Percentiles rank a stretch among this genome's conserved stretches.
phyloP scores from a whole-genome alignment of 208 protist species.

The Crithidia brevicula region DNA sequence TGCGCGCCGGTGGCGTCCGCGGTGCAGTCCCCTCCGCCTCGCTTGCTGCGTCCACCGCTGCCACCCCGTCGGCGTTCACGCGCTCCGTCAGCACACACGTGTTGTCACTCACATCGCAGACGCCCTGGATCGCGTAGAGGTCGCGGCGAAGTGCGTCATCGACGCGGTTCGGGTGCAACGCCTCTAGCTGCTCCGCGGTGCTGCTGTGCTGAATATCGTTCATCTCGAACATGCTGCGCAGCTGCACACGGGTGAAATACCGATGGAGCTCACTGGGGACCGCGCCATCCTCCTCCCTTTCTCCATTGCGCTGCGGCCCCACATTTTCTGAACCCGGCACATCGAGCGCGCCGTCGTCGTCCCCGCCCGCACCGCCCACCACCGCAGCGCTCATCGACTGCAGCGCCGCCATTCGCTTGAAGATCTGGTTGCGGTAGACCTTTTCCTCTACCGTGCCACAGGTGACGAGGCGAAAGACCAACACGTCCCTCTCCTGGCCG shows the following conservation, averaged over 20 bases:
- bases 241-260: conserved; percentile 87
- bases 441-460: conserved; percentile 98
- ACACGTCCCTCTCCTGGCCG: conserved; percentile 96
- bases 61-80: conserved; percentile 25
- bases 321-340: background rate
- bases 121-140: conserved; percentile 30
- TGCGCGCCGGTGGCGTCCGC: no score
- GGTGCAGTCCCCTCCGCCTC: background rate
- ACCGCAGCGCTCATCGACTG: conserved; percentile 36
- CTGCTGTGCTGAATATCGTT: conserved; percentile 51
- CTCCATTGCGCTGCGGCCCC: no score
- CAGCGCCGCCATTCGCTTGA: conserved; percentile 91
- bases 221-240: conserved; percentile 82
- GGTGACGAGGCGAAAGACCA: conserved; percentile 95
- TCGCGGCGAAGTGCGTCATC: conserved; percentile 14
- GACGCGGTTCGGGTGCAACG: conserved; percentile 59
- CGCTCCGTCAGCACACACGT: conserved; percentile 55
- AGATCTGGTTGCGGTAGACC: conserved; percentile 98
- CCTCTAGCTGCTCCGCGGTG: conserved; percentile 71
- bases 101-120: conserved; percentile 79
- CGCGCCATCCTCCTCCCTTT: conserved; percentile 2
- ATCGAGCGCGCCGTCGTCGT: background rate
- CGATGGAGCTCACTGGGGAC: conserved; percentile 44
- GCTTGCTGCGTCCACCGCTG: background rate
- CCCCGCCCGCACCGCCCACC: background rate